Percentiles rank a stretch among this genome's conserved stretches.
Evolutionary conservation across 2,329 filamentous ascomycete species (phyloP).

Genomic region (Albophoma yamanashiensis): DNA sequence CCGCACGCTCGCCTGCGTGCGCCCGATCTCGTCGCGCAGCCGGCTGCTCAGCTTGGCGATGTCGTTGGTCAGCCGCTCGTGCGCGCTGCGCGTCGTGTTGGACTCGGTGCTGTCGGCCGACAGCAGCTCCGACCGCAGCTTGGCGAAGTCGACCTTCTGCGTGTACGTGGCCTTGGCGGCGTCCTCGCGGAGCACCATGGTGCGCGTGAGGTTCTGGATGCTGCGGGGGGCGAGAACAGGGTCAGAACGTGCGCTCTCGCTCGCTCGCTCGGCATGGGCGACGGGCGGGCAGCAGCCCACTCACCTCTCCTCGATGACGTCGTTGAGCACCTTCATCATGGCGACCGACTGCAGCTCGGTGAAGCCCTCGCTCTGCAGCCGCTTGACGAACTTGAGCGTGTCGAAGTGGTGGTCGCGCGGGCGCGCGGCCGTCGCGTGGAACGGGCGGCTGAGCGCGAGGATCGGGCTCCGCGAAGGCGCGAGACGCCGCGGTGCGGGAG

Average conservation of each 20-base stretch:
- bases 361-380: constrained; percentile 82
- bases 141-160: constrained; percentile 96
- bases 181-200: constrained; percentile 96
- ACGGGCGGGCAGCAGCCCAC: too few species aligned
- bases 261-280: too few species aligned
- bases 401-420: constrained; percentile 89
- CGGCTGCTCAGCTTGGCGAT: constrained; percentile 86
- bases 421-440: constrained; percentile 53
- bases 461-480: constrained; percentile 8
- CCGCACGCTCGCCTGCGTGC: constrained; percentile 89
- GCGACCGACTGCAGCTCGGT: constrained; percentile 90
- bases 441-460: constrained; percentile 30
- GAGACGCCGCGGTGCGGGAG: not conserved
- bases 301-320: constrained; percentile 94
- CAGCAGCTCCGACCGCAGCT: constrained; percentile 87
- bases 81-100: constrained; percentile 75
- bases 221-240: constrained; percentile 25
- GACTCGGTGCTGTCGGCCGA: constrained; percentile 87
- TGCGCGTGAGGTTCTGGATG: constrained; percentile 93
- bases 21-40: constrained; percentile 83
- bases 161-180: constrained; percentile 69
- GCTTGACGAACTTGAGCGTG: constrained; percentile 92
- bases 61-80: constrained; percentile 90
- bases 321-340: constrained; percentile 97
- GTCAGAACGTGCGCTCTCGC: too few species aligned